These are phyloP conservation scores for Solanum bukasovii DNA, from an alignment of 257 asterid species.

Conservation along the genomic window DNA sequence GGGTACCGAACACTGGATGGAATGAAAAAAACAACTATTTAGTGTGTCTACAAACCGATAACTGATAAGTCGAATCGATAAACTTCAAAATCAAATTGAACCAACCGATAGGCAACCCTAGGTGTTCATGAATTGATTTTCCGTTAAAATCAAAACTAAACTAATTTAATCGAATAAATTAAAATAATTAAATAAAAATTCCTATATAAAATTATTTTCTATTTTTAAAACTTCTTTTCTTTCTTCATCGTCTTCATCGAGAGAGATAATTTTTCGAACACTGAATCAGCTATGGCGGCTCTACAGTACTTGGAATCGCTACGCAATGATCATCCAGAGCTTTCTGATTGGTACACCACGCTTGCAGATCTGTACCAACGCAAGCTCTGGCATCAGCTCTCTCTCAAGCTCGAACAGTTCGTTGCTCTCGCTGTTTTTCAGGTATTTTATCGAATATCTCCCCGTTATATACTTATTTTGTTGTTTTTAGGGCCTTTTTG, in stretches of 20 bases:
- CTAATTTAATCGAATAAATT: too few species aligned
- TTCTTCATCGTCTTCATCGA: background rate
- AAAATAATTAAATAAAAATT: too few species aligned
- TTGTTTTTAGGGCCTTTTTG: background rate
- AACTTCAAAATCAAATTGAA: too few species aligned
- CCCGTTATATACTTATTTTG: background rate
- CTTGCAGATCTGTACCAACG: constrained; percentile 96
- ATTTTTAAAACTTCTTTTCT: background rate
- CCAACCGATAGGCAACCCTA: background rate
- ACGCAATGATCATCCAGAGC: constrained; percentile 77
- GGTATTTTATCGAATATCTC: constrained; percentile 24
- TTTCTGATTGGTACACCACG: constrained; percentile 72
- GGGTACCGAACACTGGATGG: fast-evolving
- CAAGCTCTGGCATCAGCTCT: constrained; percentile 97
- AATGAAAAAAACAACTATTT: too few species aligned
- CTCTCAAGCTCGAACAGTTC: constrained; percentile 93
- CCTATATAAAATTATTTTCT: background rate
- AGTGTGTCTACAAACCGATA: background rate
- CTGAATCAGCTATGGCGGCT: constrained; percentile 54
- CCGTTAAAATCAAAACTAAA: too few species aligned
- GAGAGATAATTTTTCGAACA: background rate
- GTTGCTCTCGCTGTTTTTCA: constrained; percentile 80
- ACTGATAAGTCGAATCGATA: background rate
- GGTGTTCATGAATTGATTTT: background rate
- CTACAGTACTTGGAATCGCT: constrained; percentile 62